These are phyloP conservation scores for Penicillium crustosum DNA, from an alignment of 2,329 filamentous ascomycete genomes.

Conservation along the genomic window DNA sequence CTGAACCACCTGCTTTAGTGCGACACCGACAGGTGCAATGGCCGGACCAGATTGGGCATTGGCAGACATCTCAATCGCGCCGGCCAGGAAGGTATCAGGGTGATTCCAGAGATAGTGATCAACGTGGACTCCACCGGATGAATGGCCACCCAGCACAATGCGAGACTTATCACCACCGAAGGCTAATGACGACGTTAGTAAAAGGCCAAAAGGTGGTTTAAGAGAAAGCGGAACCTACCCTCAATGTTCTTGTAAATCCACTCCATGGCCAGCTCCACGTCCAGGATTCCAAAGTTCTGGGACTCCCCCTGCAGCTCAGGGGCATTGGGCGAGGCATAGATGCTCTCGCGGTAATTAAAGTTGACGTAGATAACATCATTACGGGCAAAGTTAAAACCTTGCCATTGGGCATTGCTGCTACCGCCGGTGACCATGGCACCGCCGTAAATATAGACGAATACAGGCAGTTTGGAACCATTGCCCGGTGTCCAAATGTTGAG, in stretches of 20 bases:
- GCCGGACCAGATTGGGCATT: neutral
- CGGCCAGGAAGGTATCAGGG: neutral
- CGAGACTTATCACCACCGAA: neutral
- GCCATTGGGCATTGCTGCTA: neutral
- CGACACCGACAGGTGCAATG: neutral
- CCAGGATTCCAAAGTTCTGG: neutral
- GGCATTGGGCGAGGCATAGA: neutral
- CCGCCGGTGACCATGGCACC: neutral
- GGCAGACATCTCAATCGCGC: neutral
- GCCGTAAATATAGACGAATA: neutral
- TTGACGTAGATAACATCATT: neutral
- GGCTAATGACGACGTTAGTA: neutral
- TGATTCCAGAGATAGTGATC: neutral
- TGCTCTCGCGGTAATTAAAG: neutral
- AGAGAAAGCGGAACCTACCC: neutral
- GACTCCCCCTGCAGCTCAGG: neutral
- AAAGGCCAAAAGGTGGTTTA: neutral
- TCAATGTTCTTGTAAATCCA: neutral
- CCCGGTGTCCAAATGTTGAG: neutral
- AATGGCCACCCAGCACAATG: neutral
- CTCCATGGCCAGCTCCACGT: neutral
- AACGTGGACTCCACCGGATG: neutral
- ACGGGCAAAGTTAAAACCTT: neutral
- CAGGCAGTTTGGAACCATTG: neutral
- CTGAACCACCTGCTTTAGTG: neutral